Conservation (phyloP, 495 filamentous ascomycete genomes). For the Darksidea phi region DNA sequence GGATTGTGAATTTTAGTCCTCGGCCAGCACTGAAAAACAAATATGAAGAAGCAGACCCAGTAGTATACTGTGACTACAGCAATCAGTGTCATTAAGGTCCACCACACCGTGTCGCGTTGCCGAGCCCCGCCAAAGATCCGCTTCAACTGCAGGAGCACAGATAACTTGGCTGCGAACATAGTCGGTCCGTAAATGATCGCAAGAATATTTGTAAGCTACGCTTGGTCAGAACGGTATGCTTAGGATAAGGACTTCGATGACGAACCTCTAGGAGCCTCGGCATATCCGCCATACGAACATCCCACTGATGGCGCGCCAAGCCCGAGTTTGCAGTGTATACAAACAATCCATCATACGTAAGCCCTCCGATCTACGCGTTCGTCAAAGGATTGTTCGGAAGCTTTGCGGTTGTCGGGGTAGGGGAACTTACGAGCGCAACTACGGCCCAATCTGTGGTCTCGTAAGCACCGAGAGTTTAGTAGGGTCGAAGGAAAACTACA, state of each 20-base stretch:
- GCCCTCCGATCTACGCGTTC: too few relatives aligned
- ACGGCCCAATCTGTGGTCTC: too few relatives aligned
- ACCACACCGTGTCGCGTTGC: conserved; percentile 2
- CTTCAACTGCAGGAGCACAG: conserved; percentile 18
- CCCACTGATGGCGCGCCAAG: not conserved
- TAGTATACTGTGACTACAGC: conserved; percentile 5
- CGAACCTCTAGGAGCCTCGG: not conserved
- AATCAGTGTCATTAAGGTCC: conserved; percentile 2
- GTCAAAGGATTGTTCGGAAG: too few relatives aligned
- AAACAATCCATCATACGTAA: not conserved
- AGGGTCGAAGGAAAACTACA: too few relatives aligned
- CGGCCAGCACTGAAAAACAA: conserved; percentile 17
- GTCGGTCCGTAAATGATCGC: conserved; percentile 1
- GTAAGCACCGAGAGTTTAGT: too few relatives aligned
- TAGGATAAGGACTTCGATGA: too few relatives aligned
- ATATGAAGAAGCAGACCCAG: conserved; percentile 4
- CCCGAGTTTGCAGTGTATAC: not conserved
- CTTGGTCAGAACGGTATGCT: too few relatives aligned
- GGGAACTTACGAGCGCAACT: too few relatives aligned
- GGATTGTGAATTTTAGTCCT: conserved; percentile 6
- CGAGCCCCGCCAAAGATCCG: conserved; percentile 7
- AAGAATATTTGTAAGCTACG: conserved; percentile 5
- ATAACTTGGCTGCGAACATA: conserved; percentile 9
- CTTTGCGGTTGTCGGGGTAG: too few relatives aligned
- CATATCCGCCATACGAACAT: not conserved